phyloP scores from a whole-genome alignment of 1,139 yeast genomes.

The Pichia sorboxylosa region DNA sequence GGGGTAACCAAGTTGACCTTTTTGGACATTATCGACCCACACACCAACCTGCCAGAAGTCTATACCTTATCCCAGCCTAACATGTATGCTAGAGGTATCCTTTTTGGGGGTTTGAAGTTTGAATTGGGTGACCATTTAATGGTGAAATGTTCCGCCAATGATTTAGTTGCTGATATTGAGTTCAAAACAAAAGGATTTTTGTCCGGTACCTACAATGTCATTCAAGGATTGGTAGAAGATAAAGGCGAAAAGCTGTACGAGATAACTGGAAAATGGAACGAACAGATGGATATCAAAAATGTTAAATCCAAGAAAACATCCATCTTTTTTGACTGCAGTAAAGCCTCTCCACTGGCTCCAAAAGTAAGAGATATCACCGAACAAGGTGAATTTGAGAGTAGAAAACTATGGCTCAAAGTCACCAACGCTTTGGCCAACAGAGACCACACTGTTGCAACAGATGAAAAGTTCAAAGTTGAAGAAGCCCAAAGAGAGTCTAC shows the following conservation, averaged over 20 bases:
- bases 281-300: constrained; percentile 59
- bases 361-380: constrained; percentile 64
- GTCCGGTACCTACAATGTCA: constrained; percentile 83
- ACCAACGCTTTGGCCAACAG: constrained; percentile 64
- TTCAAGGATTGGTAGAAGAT: constrained; percentile 61
- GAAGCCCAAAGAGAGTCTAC: constrained; percentile 68
- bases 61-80: constrained; percentile 87
- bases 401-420: constrained; percentile 74
- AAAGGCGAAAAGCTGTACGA: constrained; percentile 48
- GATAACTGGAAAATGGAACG: constrained; percentile 90
- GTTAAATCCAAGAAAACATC: constrained; percentile 21
- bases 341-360: constrained; percentile 45
- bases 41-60: constrained; percentile 38
- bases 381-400: constrained; percentile 73
- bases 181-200: constrained; percentile 93
- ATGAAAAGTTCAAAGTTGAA: constrained; percentile 77
- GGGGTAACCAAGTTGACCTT: constrained; percentile 70
- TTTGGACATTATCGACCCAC: constrained; percentile 41
- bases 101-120: constrained; percentile 79
- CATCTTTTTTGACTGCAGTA: constrained; percentile 53
- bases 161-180: constrained; percentile 69
- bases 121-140: constrained; percentile 89
- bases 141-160: constrained; percentile 47
- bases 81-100: constrained; percentile 87
- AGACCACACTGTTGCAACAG: constrained; percentile 75